A percentile compares a stretch with the other conserved stretches of the same genome.
Evolutionary conservation across 495 filamentous ascomycete genomes (phyloP).

Genomic region (Astrothelium subdiscretum): DNA sequence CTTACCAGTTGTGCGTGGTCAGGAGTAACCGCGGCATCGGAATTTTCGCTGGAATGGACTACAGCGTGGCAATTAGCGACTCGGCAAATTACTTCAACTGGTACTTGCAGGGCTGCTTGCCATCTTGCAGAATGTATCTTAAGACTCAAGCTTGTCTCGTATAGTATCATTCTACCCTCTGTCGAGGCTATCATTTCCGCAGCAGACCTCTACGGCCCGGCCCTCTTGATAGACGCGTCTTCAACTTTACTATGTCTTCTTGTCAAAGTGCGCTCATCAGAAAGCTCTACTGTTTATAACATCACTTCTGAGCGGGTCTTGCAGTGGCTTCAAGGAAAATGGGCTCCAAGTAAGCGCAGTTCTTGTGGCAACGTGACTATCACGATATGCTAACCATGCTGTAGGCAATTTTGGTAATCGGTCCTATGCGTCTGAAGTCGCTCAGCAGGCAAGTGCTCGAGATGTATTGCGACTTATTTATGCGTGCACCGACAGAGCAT

Average conservation of each 20-base stretch:
- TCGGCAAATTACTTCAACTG: constrained; percentile 55
- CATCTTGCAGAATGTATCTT: constrained; percentile 60
- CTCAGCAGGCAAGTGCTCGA: constrained; percentile 24
- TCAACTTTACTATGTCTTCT: constrained; percentile 60
- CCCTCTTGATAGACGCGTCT: constrained; percentile 64
- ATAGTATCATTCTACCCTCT: constrained; percentile 36
- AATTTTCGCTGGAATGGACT: constrained; percentile 45
- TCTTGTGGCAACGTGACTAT: constrained; percentile 23
- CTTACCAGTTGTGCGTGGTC: constrained; percentile 38
- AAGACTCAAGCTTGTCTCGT: constrained; percentile 16
- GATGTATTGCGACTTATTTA: constrained; percentile 30
- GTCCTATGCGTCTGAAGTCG: constrained; percentile 22
- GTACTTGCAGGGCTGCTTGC: constrained; percentile 69
- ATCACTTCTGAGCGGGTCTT: constrained; percentile 57
- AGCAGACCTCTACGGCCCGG: constrained; percentile 71
- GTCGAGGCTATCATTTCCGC: constrained; percentile 57
- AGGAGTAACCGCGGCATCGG: constrained; percentile 16
- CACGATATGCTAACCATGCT: constrained; percentile 31
- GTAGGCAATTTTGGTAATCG: constrained; percentile 28
- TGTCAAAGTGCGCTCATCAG: constrained; percentile 44
- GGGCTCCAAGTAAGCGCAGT: constrained; percentile 54
- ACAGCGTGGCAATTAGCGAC: constrained; percentile 64
- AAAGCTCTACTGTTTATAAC: constrained; percentile 52
- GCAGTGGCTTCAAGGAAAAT: constrained; percentile 67
- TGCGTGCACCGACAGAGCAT: constrained; percentile 26